Conservation (phyloP, 805 yeast species). For the Priceomyces melissophilus region DNA sequence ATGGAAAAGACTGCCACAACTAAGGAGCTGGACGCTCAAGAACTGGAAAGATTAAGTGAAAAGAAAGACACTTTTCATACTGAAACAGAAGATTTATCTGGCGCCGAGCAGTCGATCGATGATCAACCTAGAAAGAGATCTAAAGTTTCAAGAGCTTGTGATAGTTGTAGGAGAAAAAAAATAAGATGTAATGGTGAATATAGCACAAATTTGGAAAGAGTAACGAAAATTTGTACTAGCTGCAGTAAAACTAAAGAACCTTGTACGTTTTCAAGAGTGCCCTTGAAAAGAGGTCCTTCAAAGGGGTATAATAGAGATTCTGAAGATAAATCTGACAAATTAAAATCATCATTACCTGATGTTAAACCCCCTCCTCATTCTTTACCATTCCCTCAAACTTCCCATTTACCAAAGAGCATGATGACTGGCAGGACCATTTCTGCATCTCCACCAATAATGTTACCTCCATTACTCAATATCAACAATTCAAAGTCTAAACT, state of each 20-base stretch:
- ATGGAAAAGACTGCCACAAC: too few relatives aligned
- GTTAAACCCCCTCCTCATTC: constrained; percentile 5
- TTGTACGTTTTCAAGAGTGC: constrained; percentile 69
- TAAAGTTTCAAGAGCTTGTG: constrained; percentile 80
- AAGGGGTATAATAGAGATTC: constrained; percentile 59
- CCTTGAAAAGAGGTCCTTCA: constrained; percentile 75
- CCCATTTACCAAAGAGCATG: constrained; percentile 1
- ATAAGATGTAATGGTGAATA: constrained; percentile 66
- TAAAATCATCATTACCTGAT: constrained; percentile 1
- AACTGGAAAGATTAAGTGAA: too few relatives aligned
- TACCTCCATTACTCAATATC: constrained; percentile 23
- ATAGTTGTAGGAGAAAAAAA: constrained; percentile 72
- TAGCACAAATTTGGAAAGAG: constrained; percentile 39
- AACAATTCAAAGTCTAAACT: constrained; percentile 7
- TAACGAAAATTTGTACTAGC: constrained; percentile 56
- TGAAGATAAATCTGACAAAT: constrained; percentile 32
- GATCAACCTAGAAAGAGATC: constrained; percentile 51
- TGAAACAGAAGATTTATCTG: too few relatives aligned
- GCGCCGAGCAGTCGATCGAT: too few relatives aligned
- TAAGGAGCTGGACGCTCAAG: too few relatives aligned
- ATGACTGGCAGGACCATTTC: constrained; percentile 4
- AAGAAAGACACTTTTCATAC: too few relatives aligned
- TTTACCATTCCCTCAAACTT: constrained; percentile 8
- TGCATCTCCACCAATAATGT: constrained; percentile 21
- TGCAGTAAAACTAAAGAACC: constrained; percentile 58